These are phyloP conservation scores for Paraleonurus japonicus DNA, from an alignment of 257 asterid species.

Conservation along the genomic window DNA sequence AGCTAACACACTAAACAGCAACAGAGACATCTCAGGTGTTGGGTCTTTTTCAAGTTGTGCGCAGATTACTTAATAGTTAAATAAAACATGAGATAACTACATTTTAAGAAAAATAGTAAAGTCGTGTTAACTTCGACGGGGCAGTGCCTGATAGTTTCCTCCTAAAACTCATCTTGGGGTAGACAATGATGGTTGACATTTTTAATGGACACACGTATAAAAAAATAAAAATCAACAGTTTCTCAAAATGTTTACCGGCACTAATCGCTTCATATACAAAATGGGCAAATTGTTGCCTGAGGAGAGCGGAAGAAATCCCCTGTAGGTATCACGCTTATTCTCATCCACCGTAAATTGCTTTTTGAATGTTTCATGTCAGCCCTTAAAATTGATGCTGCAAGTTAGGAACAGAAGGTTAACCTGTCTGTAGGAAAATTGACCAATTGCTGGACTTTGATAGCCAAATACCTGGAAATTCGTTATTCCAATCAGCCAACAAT, in stretches of 20 bases:
- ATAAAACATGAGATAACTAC: background rate
- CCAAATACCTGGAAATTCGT: conserved; percentile 85
- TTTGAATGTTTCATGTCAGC: conserved; percentile 94
- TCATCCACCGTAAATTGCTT: conserved; percentile 72
- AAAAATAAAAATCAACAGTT: background rate
- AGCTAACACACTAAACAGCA: background rate
- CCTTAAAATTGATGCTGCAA: conserved; percentile 75
- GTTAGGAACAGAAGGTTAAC: conserved; percentile 21
- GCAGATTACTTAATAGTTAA: background rate
- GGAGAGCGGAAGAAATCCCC: conserved; percentile 43
- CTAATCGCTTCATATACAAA: conserved; percentile 51
- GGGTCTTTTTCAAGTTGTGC: background rate
- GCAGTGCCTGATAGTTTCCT: background rate
- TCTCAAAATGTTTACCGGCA: conserved; percentile 56
- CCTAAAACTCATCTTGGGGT: background rate
- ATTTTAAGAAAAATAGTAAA: background rate
- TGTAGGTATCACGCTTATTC: conserved; percentile 79
- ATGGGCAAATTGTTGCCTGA: conserved; percentile 41
- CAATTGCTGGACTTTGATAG: conserved; percentile 12
- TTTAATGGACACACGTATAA: conserved; percentile 16
- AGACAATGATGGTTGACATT: background rate
- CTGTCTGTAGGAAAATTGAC: conserved; percentile 5
- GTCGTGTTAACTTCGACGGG: background rate
- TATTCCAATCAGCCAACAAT: conserved; percentile 68
- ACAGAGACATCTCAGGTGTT: background rate